Evolutionary conservation across 2,329 filamentous ascomycete species (phyloP).

Genomic region (Purpureocillium lavendulum): DNA sequence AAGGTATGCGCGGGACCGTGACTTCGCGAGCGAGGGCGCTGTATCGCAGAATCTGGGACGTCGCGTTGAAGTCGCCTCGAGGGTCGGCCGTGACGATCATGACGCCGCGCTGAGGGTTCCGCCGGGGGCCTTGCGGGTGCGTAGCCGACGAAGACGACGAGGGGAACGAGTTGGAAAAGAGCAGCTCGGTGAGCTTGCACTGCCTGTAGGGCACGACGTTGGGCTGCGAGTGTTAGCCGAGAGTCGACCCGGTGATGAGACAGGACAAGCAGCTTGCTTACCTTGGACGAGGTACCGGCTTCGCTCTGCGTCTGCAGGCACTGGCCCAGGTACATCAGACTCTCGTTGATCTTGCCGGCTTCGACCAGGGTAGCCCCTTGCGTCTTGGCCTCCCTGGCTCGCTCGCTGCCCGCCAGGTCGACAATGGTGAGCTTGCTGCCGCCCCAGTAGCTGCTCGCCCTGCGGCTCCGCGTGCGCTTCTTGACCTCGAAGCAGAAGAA

Average conservation of each 20-base stretch:
- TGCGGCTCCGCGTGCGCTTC: conserved; percentile 51
- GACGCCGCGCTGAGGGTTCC: conserved; percentile 75
- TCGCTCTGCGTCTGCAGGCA: conserved; percentile 94
- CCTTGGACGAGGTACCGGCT: conserved; percentile 64
- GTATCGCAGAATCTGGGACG: conserved; percentile 91
- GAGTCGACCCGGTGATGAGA: background rate
- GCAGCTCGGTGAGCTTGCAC: conserved; percentile 75
- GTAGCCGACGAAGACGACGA: conserved; percentile 37
- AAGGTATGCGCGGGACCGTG: conserved; percentile 81
- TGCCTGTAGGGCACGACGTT: conserved; percentile 72
- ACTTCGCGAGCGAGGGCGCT: conserved; percentile 88
- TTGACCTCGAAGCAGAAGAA: conserved; percentile 96
- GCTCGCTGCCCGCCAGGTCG: conserved; percentile 87
- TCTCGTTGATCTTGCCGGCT: conserved; percentile 97
- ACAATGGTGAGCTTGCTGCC: conserved; percentile 80
- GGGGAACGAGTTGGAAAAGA: conserved; percentile 84
- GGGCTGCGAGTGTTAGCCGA: conserved; percentile 39
- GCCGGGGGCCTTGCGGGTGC: conserved; percentile 31
- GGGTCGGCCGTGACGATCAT: conserved; percentile 98
- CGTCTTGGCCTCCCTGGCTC: conserved; percentile 88
- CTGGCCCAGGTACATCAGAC: conserved; percentile 94
- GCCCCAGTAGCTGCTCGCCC: conserved; percentile 51
- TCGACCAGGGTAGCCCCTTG: conserved; percentile 87
- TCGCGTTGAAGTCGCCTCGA: conserved; percentile 89
- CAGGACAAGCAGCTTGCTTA: too few species aligned